Evolutionary conservation across 768 basidiomycete genomes (phyloP), one percentile per base, ranked within the genome.

Genomic region (Pholiota molesta): DNA sequence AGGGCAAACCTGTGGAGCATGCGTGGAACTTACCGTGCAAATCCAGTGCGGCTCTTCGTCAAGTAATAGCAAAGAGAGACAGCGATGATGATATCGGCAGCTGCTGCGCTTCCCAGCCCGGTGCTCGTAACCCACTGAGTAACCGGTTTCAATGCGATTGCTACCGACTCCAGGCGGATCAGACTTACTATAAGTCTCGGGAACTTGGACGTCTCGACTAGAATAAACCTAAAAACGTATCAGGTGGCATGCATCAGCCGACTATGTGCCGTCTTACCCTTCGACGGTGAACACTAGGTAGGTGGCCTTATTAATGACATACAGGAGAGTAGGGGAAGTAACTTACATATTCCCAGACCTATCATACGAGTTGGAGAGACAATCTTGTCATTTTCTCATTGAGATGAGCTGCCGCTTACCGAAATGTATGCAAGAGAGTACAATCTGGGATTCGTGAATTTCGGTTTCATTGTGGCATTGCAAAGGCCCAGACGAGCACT

Each of bases 71-170:
- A 82, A 57, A 85, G 75, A 14, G 80, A 72, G 52, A 72, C 61
- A 2, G 83, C 84, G 52, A 84, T 83, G 60, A 83, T 72, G 60
- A 82, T 73, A 64, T 84, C 83, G 10, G 81, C 78, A 16, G 77
- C 77, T n/a, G 80, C 79, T 26, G 81, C 80, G 58, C 79, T 77
- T 35, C 81, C 79, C 52, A 81, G 71, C 1, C 82, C 84, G 26
- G 76, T 64, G 64, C 77, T 80, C 8, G 83, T 81, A 14, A 85
- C 77, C 84, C 83, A 84, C 83, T 73, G 49, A 26, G 39, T 59
- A 59, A 55, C 55, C 57, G 62, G 58, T 37, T 23, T 61, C 29
- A 61, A 81, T 84, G 72, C 83, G 83, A 82, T 84, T 85, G 68
- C 53, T 35, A 57, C 55, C 60, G 59, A 52, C 17, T 40, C 39